Evolutionary conservation across 2,329 filamentous ascomycete species (phyloP).

Genomic region (Cercospora citrullina): DNA sequence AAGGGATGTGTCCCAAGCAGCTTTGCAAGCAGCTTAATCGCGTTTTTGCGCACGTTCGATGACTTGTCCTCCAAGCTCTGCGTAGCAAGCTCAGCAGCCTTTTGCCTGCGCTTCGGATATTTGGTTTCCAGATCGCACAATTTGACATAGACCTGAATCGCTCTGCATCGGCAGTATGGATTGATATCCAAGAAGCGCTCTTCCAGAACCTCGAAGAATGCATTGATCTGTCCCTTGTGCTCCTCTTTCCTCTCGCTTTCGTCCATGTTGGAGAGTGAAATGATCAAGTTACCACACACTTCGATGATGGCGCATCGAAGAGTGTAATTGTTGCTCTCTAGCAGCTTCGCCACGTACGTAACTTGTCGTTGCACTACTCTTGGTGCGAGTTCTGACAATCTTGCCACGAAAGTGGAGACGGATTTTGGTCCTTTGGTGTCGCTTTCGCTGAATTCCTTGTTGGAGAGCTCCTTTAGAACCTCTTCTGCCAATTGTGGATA

Average conservation of each 20-base stretch:
- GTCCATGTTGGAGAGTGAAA: constrained; percentile 84
- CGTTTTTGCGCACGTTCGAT: constrained; percentile 92
- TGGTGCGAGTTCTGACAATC: constrained; percentile 87
- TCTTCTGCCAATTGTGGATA: constrained; percentile 94
- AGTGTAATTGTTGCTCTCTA: constrained; percentile 97
- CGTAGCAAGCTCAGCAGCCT: constrained; percentile 80
- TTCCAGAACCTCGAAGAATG: constrained; percentile 95
- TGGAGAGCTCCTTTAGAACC: constrained; percentile 88
- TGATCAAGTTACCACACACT: constrained; percentile 93
- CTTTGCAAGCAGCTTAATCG: constrained; percentile 85
- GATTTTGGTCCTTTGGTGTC: constrained; percentile 95
- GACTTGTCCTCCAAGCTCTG: constrained; percentile 95
- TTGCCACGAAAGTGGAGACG: constrained; percentile 88
- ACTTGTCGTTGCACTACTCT: constrained; percentile 96
- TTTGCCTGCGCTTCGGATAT: constrained; percentile 87
- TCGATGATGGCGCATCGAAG: constrained; percentile 92
- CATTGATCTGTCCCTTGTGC: constrained; percentile 90
- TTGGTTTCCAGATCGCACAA: constrained; percentile 95
- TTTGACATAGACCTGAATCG: constrained; percentile 89
- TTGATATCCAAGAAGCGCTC: constrained; percentile 96
- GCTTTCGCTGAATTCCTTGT: constrained; percentile 97
- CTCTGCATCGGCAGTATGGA: constrained; percentile 88
- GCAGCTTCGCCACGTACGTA: constrained; percentile 87
- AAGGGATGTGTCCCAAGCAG: constrained; percentile 95
- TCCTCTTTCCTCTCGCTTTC: constrained; percentile 78